A percentile compares a stretch with the other conserved stretches of the same genome.
phyloP scores from a whole-genome alignment of 1,284 basidiomycete genomes.

The Agaricales sp. region DNA sequence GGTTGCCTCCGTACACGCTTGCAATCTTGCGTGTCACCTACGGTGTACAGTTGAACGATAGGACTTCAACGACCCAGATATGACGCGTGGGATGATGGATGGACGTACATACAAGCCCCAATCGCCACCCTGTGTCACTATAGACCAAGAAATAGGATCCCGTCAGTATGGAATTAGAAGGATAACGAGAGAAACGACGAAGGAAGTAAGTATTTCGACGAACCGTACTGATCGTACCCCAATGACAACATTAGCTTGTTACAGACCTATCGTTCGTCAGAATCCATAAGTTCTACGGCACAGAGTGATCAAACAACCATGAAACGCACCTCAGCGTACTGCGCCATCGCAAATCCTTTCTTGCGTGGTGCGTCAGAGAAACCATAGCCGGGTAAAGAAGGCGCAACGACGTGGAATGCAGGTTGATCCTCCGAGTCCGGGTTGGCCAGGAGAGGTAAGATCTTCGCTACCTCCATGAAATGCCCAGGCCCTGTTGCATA shows the following conservation, averaged over 20 bases:
- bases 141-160: not conserved
- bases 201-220: slow-evolving; percentile 6
- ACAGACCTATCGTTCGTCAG: slow-evolving; percentile 23
- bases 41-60: not conserved
- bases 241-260: slow-evolving; percentile 36
- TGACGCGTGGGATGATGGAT: not conserved
- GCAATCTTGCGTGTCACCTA: slow-evolving; percentile 23
- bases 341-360: slow-evolving; percentile 20
- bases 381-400: slow-evolving; percentile 45
- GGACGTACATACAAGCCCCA: slow-evolving; percentile 30
- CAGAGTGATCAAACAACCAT: not conserved
- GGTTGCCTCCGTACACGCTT: slow-evolving; percentile 18
- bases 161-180: not conserved
- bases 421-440: slow-evolving; percentile 15
- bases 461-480: not conserved
- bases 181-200: not conserved
- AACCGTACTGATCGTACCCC: slow-evolving; percentile 38
- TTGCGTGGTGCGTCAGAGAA: slow-evolving; percentile 36
- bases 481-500: slow-evolving; percentile 3
- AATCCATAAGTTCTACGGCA: not conserved
- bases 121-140: slow-evolving; percentile 37
- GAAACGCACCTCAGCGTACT: slow-evolving; percentile 28
- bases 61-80: no score
- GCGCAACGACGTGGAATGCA: slow-evolving; percentile 45
- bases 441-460: not conserved